phyloP scores from a whole-genome alignment of 495 filamentous ascomycete species.

The Aspergillus hancockii region DNA sequence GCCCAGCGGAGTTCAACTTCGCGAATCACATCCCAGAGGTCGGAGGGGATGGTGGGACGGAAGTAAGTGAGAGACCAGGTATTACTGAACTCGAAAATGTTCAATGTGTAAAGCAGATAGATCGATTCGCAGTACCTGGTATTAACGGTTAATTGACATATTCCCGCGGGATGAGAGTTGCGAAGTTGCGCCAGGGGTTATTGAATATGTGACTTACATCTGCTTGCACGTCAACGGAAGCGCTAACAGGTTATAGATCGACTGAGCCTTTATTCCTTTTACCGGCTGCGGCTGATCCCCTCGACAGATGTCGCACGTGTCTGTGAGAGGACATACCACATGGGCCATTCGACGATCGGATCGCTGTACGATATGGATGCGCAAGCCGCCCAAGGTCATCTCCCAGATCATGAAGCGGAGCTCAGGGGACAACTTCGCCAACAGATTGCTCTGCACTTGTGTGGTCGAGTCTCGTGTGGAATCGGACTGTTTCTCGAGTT shows the following conservation, averaged over 20 bases:
- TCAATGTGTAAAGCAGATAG: constrained; percentile 39
- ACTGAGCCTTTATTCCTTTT: constrained; percentile 6
- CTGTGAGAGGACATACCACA: constrained; percentile 34
- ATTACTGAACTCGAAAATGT: constrained; percentile 48
- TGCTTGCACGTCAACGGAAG: constrained; percentile 33
- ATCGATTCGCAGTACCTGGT: constrained; percentile 43
- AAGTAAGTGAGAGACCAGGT: constrained; percentile 50
- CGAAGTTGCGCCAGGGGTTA: no score
- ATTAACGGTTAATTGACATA: neutral
- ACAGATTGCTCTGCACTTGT: constrained; percentile 36
- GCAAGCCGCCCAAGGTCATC: constrained; percentile 31
- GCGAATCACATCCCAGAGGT: constrained; percentile 38
- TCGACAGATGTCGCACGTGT: constrained; percentile 41
- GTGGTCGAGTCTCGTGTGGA: constrained; percentile 11
- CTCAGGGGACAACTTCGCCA: constrained; percentile 45
- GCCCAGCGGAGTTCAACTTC: constrained; percentile 46
- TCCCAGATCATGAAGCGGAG: constrained; percentile 51
- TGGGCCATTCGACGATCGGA: constrained; percentile 36
- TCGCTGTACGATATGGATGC: constrained; percentile 46
- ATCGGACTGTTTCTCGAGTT: constrained; percentile 15
- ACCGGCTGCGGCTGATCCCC: constrained; percentile 27
- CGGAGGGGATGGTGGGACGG: constrained; percentile 36
- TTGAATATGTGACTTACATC: constrained; percentile 20
- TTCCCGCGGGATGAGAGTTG: neutral
- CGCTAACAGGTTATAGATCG: constrained; percentile 18